Percentiles rank a stretch among this genome's conserved stretches.
Conservation (phyloP, 176 grass and related monocot species). For the Alloteropsis semialata region DNA sequence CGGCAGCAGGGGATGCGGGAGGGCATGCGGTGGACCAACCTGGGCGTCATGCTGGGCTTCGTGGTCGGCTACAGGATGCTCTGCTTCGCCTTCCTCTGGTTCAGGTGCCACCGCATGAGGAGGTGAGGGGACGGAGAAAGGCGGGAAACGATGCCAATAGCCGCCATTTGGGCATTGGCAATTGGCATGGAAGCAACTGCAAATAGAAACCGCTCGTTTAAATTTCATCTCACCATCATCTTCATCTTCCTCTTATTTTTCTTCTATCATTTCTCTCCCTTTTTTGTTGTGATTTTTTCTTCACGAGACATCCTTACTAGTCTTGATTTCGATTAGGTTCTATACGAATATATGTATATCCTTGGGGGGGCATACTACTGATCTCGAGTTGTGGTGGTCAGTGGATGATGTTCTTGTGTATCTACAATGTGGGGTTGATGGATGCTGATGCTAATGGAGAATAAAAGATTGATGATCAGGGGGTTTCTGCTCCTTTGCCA, state of each 20-base stretch:
- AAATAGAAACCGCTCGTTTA: conserved; percentile 29
- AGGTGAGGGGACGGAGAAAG: conserved; percentile 25
- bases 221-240: neutral
- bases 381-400: conserved; percentile 14
- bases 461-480: conserved; percentile 1
- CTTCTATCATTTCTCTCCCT: neutral
- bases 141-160: conserved; percentile 1
- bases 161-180: neutral
- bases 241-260: neutral
- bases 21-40: conserved; percentile 68
- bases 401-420: conserved; percentile 16
- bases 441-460: conserved; percentile 18
- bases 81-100: conserved; percentile 77
- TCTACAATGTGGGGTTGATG: conserved; percentile 4
- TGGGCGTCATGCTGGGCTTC: conserved; percentile 79
- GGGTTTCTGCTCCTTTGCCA: neutral
- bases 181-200: conserved; percentile 21
- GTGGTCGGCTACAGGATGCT: conserved; percentile 76
- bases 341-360: conserved; percentile 33
- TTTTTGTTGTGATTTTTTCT: conserved; percentile 10
- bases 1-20: conserved; percentile 76
- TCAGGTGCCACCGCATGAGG: conserved; percentile 67
- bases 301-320: conserved; percentile 21
- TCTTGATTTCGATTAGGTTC: conserved; percentile 24
- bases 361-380: conserved; percentile 1